Evolutionary conservation across 257 asterid genomes (phyloP).

Genomic region (Solanum chiquidenum): DNA sequence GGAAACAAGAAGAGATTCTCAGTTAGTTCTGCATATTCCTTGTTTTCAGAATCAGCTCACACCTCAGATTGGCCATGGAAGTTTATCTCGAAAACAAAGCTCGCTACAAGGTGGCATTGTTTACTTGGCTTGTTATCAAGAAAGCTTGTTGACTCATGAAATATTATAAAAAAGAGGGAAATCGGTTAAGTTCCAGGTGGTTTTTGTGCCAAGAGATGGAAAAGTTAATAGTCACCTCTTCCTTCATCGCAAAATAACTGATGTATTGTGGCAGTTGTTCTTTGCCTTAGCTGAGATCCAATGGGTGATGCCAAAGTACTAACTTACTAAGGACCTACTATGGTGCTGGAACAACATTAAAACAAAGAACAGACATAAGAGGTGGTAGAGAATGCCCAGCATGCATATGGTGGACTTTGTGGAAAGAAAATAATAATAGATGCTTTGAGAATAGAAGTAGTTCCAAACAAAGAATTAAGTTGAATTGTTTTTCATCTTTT

Average conservation of each 20-base stretch:
- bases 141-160: background rate
- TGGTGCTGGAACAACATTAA: background rate
- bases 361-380: background rate
- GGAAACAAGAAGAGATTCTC: background rate
- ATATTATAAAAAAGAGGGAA: too few relatives aligned
- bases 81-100: background rate
- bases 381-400: background rate
- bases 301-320: background rate
- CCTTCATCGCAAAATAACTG: background rate
- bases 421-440: background rate
- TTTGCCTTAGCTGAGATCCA: background rate
- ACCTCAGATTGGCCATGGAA: background rate
- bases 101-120: background rate
- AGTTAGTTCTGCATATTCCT: background rate
- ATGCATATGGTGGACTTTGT: background rate
- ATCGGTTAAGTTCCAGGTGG: background rate
- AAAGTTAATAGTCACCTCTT: background rate
- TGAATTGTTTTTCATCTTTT: background rate
- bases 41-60: background rate
- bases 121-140: background rate
- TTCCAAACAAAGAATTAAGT: background rate
- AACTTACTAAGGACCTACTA: background rate
- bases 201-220: background rate
- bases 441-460: background rate
- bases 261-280: background rate